A percentile compares a stretch with the other conserved stretches of the same genome.
Evolutionary conservation across 1,139 yeast species (phyloP).

Genomic region (Meyerozyma carpophila): DNA sequence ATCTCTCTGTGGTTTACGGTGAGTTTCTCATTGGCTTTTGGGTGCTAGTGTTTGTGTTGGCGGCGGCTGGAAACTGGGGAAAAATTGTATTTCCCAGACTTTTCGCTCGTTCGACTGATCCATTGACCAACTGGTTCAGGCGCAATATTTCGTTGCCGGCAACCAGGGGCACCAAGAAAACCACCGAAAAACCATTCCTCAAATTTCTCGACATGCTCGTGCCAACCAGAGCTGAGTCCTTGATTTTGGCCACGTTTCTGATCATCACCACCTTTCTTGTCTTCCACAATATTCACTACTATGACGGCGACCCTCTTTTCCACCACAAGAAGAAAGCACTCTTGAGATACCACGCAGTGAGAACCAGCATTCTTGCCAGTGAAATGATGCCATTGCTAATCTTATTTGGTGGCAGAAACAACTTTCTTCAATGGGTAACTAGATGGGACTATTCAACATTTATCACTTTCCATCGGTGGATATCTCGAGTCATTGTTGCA

Average conservation of each 20-base stretch:
- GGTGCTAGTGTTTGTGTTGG: slow-evolving; percentile 21
- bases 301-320: slow-evolving; percentile 27
- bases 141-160: slow-evolving; percentile 25
- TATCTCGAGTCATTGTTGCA: slow-evolving; percentile 42
- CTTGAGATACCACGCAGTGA: slow-evolving; percentile 41
- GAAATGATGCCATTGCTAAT: slow-evolving; percentile 48
- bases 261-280: slow-evolving; percentile 3
- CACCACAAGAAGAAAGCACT: slow-evolving; percentile 11
- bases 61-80: slow-evolving; percentile 28
- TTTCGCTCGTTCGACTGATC: slow-evolving; percentile 16
- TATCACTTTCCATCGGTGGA: slow-evolving; percentile 56
- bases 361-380: slow-evolving; percentile 55
- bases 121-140: slow-evolving; percentile 21
- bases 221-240: slow-evolving; percentile 10
- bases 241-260: slow-evolving; percentile 6
- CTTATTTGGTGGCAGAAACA: slow-evolving; percentile 59
- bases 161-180: slow-evolving; percentile 18
- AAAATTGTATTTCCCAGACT: slow-evolving; percentile 21
- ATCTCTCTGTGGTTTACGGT: slow-evolving; percentile 31
- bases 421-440: slow-evolving; percentile 49
- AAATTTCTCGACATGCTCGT: slow-evolving; percentile 7
- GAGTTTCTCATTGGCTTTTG: slow-evolving; percentile 25
- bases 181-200: slow-evolving; percentile 18
- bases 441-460: slow-evolving; percentile 59
- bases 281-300: slow-evolving; percentile 14